Evolutionary conservation across 192 early-diverging fungal genomes (phyloP), one percentile per base, ranked within the genome.

Genomic region (Coemansia sp.): DNA sequence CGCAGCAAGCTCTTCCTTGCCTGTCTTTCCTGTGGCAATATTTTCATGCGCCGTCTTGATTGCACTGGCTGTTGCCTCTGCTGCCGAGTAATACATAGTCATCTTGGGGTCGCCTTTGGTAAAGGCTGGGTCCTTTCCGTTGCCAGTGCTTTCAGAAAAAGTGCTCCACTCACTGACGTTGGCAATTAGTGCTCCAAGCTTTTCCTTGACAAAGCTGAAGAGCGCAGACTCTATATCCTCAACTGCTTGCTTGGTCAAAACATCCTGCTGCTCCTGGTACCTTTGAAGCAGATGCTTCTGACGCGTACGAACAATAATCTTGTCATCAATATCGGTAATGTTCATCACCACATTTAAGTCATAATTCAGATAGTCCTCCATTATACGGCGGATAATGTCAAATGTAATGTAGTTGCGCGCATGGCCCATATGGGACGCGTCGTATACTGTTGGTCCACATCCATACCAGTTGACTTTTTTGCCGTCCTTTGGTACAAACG

Each of bases 391-490:
- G 48, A 98, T 83, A 62, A 97, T 95, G 82, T 99, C 98, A 67
- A 93, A 89, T 7, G 94, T 86, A 49, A 98, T 87, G 74, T 98
- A 99, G 74, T 87, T 91, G 79, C 94, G 87, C 6, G 97, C 97
- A 69, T 99, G 97, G 36, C 98, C 98, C 76, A 99, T 87, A 74
- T 99, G 98, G 7, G 95, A 89, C 7, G 91, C 87, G 72, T 95
- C 94, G 71, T 99, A 99, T 21, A 99, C 98, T 5, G 98, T 99
- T 11, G 98, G 98, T 22, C 98, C 98, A 84, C 98, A 99, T 66
- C 86, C 91, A 77, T 99, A 99, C 97, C 97, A 99, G 71, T 87
- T 89, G 7, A 99, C 94, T 46, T 79, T 80, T 75, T 92, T 92
- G 19, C 91, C 92, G 6, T 88, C 72, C 43, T 79, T 85, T 4